Evolutionary conservation across 192 early-diverging fungal species (phyloP).

Genomic region (Coemansia sp.): DNA sequence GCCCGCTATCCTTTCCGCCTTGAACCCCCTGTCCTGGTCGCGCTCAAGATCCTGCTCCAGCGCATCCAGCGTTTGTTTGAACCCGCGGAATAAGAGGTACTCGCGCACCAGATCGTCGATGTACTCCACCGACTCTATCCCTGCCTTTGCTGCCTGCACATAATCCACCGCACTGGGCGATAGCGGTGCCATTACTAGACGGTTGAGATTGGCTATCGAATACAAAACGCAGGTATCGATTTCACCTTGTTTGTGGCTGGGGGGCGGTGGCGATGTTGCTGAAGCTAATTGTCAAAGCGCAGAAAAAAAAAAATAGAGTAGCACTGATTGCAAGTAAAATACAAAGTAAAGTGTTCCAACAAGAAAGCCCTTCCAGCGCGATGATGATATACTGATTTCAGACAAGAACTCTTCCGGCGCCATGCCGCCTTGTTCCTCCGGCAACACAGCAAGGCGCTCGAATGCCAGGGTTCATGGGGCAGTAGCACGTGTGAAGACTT

Average conservation of each 20-base stretch:
- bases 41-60: constrained; percentile 37
- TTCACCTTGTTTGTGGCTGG: not conserved
- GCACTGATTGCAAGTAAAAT: not conserved
- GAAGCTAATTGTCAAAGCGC: not conserved
- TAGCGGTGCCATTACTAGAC: constrained; percentile 16
- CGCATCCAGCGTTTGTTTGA: constrained; percentile 37
- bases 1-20: constrained; percentile 32
- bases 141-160: constrained; percentile 47
- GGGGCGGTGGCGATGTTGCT: not conserved
- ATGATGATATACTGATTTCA: too few species aligned
- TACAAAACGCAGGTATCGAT: too few species aligned
- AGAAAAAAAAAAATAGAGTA: not conserved
- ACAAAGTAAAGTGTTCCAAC: not conserved
- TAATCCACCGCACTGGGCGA: constrained; percentile 30
- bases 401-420: too few species aligned
- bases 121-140: constrained; percentile 49
- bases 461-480: constrained; percentile 13
- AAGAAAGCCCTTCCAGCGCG: too few species aligned
- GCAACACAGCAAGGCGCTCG: not conserved
- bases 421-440: too few species aligned
- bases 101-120: constrained; percentile 53
- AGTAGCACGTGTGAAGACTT: constrained; percentile 13
- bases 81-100: constrained; percentile 51
- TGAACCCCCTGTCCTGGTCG: constrained; percentile 51
- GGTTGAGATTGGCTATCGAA: too few species aligned